phyloP scores from a whole-genome alignment of 2,329 filamentous ascomycete species.

The Atkinsonella texensis region DNA sequence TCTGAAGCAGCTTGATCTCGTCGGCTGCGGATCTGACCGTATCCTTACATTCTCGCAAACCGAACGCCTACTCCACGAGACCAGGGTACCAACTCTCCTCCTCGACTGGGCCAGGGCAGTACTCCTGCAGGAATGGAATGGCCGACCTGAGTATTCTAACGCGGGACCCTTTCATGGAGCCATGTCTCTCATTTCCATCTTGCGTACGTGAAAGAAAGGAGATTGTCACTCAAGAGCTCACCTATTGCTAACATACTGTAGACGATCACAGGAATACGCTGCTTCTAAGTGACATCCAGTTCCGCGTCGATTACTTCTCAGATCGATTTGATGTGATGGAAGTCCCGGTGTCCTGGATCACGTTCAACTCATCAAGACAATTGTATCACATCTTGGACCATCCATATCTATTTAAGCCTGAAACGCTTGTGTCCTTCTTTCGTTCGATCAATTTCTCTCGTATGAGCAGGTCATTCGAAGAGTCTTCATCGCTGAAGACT shows the following conservation, averaged over 20 bases:
- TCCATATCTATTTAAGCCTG: slow-evolving; percentile 65
- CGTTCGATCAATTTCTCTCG: slow-evolving; percentile 74
- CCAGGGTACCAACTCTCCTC: slow-evolving; percentile 41
- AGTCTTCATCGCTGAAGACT: slow-evolving; percentile 45
- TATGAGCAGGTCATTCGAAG: slow-evolving; percentile 73
- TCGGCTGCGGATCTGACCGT: slow-evolving; percentile 31
- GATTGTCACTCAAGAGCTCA: background rate
- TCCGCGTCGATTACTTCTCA: slow-evolving; percentile 63
- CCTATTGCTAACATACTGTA: slow-evolving; percentile 17
- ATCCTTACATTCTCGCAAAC: slow-evolving; percentile 35
- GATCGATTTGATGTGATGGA: slow-evolving; percentile 64
- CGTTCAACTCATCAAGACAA: slow-evolving; percentile 47
- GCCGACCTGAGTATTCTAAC: slow-evolving; percentile 54
- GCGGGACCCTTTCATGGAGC: slow-evolving; percentile 67
- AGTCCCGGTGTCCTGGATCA: slow-evolving; percentile 61
- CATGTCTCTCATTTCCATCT: slow-evolving; percentile 56
- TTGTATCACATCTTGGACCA: slow-evolving; percentile 67
- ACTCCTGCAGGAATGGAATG: slow-evolving; percentile 71
- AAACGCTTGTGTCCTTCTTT: slow-evolving; percentile 70
- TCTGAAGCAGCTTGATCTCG: slow-evolving; percentile 40
- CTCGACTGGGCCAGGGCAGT: slow-evolving; percentile 65
- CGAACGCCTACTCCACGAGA: slow-evolving; percentile 45
- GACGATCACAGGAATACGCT: slow-evolving; percentile 52
- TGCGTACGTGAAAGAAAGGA: slow-evolving; percentile 45
- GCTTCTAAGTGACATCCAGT: slow-evolving; percentile 55